These are phyloP conservation scores for Ophiostoma populinum DNA, from an alignment of 2,329 filamentous ascomycete genomes.

Conservation along the genomic window DNA sequence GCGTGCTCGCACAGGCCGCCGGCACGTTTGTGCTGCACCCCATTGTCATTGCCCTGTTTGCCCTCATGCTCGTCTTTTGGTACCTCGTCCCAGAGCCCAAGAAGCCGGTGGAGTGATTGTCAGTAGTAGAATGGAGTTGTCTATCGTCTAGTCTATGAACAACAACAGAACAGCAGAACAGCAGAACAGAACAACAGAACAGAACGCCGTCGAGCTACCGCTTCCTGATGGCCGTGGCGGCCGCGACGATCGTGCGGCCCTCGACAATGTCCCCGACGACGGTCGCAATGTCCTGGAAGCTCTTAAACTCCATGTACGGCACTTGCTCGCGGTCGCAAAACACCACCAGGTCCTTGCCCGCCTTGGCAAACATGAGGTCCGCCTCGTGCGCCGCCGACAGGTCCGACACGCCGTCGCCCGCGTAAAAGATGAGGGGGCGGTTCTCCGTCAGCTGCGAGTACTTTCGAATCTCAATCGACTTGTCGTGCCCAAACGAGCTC, in stretches of 20 bases:
- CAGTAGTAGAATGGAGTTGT: too few species aligned
- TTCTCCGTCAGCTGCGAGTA: slow-evolving; percentile 56
- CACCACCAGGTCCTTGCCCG: slow-evolving; percentile 37
- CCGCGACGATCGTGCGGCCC: slow-evolving; percentile 10
- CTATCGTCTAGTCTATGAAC: too few species aligned
- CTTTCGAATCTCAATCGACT: slow-evolving; percentile 76
- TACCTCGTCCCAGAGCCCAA: slow-evolving; percentile 34
- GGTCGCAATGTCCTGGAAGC: slow-evolving; percentile 29
- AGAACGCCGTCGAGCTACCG: too few species aligned
- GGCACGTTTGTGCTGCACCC: slow-evolving; percentile 50
- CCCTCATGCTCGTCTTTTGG: slow-evolving; percentile 49
- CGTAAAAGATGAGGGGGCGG: slow-evolving; percentile 78
- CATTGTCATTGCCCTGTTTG: slow-evolving; percentile 48
- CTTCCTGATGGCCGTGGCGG: slow-evolving; percentile 6
- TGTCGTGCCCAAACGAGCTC: slow-evolving; percentile 88
- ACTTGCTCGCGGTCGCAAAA: slow-evolving; percentile 18
- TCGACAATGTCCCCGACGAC: slow-evolving; percentile 11
- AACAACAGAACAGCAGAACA: too few species aligned
- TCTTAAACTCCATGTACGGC: slow-evolving; percentile 39
- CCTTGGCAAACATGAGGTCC: slow-evolving; percentile 84
- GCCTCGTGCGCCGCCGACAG: slow-evolving; percentile 84
- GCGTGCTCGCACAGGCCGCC: slow-evolving; percentile 41
- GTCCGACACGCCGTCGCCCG: slow-evolving; percentile 86
- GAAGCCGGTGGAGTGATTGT: slow-evolving; percentile 39
- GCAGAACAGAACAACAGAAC: too few species aligned